These are phyloP conservation scores for Fusarium pseudoanthophilum DNA, from an alignment of 2,329 filamentous ascomycete genomes.

Conservation along the genomic window DNA sequence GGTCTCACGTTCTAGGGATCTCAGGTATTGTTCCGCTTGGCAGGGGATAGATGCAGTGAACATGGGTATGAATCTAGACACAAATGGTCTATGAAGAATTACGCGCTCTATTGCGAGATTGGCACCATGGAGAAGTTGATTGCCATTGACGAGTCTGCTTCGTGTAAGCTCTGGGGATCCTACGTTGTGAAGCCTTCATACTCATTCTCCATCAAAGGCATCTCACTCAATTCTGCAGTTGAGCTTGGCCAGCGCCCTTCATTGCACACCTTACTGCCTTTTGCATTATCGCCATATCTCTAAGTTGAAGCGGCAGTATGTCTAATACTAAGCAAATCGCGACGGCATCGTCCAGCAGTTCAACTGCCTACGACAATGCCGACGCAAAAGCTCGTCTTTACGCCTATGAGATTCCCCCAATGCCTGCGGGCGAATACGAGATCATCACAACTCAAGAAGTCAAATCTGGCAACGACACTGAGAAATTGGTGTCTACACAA, in stretches of 20 bases:
- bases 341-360: not conserved
- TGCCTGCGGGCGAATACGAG: not conserved
- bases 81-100: not conserved
- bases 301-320: not conserved
- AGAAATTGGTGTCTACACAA: not conserved
- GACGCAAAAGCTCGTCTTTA: not conserved
- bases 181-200: not conserved
- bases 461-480: not conserved
- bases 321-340: not conserved
- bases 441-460: not conserved
- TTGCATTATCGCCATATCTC: fast-evolving
- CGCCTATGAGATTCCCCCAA: not conserved
- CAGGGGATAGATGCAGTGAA: not conserved
- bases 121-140: not conserved
- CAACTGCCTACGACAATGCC: not conserved
- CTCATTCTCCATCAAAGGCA: not conserved
- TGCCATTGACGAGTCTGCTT: not conserved
- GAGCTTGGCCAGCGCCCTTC: not conserved
- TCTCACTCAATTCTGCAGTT: not conserved
- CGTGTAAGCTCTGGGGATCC: not conserved
- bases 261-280: fast-evolving
- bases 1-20: not conserved
- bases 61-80: not conserved
- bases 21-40: not conserved
- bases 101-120: not conserved